Evolutionary conservation across 2,329 filamentous ascomycete species (phyloP), one percentile per base, ranked within the genome.

Genomic region (Ceratocystis cubensis): DNA sequence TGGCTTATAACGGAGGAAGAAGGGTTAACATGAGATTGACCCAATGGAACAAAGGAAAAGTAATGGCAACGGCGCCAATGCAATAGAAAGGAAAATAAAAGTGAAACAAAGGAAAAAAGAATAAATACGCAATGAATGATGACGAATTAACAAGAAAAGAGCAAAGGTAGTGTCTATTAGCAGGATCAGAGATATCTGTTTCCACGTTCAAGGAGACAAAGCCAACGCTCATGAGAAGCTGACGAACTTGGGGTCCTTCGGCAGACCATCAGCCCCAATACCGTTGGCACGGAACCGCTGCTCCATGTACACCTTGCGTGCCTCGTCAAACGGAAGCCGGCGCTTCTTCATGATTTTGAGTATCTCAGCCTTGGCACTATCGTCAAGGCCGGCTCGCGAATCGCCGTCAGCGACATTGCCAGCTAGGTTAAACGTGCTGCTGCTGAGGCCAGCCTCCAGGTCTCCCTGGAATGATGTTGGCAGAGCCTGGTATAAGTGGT

Each of bases 241-340:
- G 68, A 97, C 91, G 74, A 96, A 96, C 79, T 96, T 96, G 69
- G 92, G 91, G 78, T 97, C 93, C 74, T 86, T 83, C 69, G 94
- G 94, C 71, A 87, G 78, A 3, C 94, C 94, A 76, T 99, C 94
- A 4, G 88, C 82, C 1, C 87, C 91, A 74, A 99, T 96, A 64
- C 89, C 89, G 72, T 96, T 90, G 74, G 86, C 91, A 74, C 85
- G 85, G 77, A 99, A 96, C 67, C 86, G 81, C 72, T 88, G 85
- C 78, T 96, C 88, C 77, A 91, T 94, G 74, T 89, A 95, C 59
- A 91, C 82, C 72, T 89, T 83, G 71, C 94, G 83, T 48, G 93
- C 94, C 78, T 96, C 91, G 76, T 99, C 93, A 74, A 99, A 99
- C 69, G 81, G 83, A 70, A 97, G 83, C 67, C 86, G 82, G 70